Evolutionary conservation across 495 filamentous ascomycete species (phyloP), one percentile per base, ranked within the genome.

Genomic region (Melanomma pulvis-pyrius): DNA sequence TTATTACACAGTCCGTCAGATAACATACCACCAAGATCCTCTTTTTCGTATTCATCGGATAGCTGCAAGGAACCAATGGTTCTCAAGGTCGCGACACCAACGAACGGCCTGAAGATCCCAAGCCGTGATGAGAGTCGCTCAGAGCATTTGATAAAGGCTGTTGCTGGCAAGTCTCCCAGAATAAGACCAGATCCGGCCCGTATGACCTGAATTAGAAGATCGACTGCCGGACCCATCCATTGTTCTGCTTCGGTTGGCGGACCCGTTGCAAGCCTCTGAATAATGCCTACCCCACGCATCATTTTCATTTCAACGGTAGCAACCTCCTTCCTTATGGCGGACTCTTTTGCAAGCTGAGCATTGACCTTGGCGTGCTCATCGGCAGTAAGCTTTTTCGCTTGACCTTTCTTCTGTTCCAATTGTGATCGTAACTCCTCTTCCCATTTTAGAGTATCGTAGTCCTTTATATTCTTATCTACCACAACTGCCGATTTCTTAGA

Each of bases 391-490:
- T 97, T 98, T 80, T 90, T 92, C 69, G 92, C 87, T 41, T 90
- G 85, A 2, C 96, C 96, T 78, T 92, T 94, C 81, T 97, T 98
- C 69, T 90, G 81, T 24, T 92, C 93, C 44, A 98, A 79, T 71
- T 98, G 92, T 34, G 85, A 83, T 51, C 92, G 79, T n/a, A 98
- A 83, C 61, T 98, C 94, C 71, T 90, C 87, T 76, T 98, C 94
- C 94, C 94, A 98, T 78, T 97, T 97, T 53, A 97, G 73, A 0
- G 91, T 96, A 71, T 98, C 90, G 65, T 97, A 96, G 74, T 98
- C 94, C 74, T 91, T 97, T 22, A 81, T 86, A 69, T 89, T 97
- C 76, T 91, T 97, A 71, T 90, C 85, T 8, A 90, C 83, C 15
- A 84, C 72, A 50, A 80, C 82, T 69, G 87, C 86, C 1, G 80